These are phyloP conservation scores for Escallonia rubra DNA, from an alignment of 129 eudicot genomes.

Conservation along the genomic window DNA sequence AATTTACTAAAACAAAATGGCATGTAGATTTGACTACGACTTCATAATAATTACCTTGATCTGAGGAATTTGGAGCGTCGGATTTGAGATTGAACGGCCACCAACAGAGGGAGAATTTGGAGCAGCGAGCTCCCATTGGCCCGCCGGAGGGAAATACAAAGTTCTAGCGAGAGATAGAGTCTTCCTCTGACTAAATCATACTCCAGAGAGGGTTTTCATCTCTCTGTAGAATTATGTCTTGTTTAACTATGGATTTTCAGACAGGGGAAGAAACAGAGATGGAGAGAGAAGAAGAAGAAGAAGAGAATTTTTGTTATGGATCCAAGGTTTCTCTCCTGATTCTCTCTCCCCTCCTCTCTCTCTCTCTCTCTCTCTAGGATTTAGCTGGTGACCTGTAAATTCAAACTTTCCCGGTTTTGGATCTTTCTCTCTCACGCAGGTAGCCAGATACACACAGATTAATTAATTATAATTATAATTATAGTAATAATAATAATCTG, in stretches of 20 bases:
- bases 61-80: conserved; percentile 38
- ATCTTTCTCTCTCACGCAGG: too few species aligned
- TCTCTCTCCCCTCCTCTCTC: not conserved
- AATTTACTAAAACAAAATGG: not conserved
- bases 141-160: not conserved
- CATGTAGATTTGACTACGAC: not conserved
- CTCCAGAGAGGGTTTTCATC: not conserved
- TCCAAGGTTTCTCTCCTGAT: not conserved
- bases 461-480: too few species aligned
- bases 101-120: conserved; percentile 36
- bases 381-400: too few species aligned
- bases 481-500: too few species aligned
- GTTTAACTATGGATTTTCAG: too few species aligned
- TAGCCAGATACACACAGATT: too few species aligned
- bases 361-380: not conserved
- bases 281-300: conserved; percentile 1
- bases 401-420: too few species aligned
- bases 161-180: conserved; percentile 10
- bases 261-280: too few species aligned
- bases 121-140: conserved; percentile 60
- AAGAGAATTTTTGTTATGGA: not conserved
- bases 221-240: too few species aligned
- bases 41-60: conserved; percentile 35
- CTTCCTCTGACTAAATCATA: not conserved
- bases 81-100: conserved; percentile 43